Evolutionary conservation across 176 grass and related monocot genomes (phyloP).

Genomic region (Ananas comosus): DNA sequence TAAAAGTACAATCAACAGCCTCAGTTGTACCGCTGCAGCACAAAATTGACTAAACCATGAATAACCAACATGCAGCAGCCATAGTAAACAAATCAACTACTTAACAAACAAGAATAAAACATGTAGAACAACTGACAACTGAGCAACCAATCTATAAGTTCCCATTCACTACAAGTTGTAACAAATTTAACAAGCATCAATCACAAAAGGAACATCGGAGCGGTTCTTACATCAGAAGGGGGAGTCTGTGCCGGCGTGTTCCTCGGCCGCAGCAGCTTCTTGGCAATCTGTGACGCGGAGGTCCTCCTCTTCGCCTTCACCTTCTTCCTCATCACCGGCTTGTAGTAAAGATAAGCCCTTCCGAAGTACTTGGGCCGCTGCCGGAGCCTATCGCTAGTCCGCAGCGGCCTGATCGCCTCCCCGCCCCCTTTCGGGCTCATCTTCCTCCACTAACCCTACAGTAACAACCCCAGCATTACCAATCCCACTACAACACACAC

Average conservation of each 20-base stretch:
- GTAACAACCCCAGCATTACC: conserved; percentile 13
- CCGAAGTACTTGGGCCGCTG: conserved; percentile 56
- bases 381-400: conserved; percentile 69
- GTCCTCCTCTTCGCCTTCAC: conserved; percentile 83
- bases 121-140: background rate
- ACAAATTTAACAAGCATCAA: conserved; percentile 1
- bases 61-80: too few species aligned
- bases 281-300: conserved; percentile 79
- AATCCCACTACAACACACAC: background rate
- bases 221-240: conserved; percentile 56
- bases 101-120: background rate
- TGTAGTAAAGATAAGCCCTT: conserved; percentile 55
- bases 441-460: background rate
- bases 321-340: conserved; percentile 72
- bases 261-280: conserved; percentile 65
- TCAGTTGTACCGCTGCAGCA: too few species aligned
- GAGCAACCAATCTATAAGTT: background rate
- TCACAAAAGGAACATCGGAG: conserved; percentile 3
- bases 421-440: conserved; percentile 24
- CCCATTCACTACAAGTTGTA: background rate
- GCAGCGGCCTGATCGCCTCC: conserved; percentile 27
- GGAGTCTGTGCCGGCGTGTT: conserved; percentile 35
- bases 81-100: too few species aligned
- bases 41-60: too few species aligned
- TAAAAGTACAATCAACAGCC: too few species aligned